phyloP scores from a whole-genome alignment of 768 basidiomycete genomes.

The Lactarius akahatsu region DNA sequence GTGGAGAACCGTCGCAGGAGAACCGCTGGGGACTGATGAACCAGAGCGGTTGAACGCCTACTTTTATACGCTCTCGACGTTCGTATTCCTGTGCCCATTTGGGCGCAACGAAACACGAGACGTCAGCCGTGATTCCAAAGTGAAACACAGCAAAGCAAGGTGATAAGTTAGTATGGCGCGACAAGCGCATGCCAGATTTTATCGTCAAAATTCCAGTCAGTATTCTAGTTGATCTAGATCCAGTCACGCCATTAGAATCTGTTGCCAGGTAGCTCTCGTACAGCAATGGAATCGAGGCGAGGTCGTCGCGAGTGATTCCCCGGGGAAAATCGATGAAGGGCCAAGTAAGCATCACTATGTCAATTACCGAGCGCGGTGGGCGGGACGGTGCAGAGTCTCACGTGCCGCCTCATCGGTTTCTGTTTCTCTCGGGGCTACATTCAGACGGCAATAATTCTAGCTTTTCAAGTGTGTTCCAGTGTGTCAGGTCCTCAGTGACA shows the following conservation, averaged over 20 bases:
- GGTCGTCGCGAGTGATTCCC: too few relatives aligned
- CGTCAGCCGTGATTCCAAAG: not conserved
- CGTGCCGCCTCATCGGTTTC: too few relatives aligned
- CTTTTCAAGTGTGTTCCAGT: too few relatives aligned
- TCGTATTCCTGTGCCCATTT: conserved; percentile 11
- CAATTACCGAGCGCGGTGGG: too few relatives aligned
- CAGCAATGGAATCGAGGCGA: too few relatives aligned
- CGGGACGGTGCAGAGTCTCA: too few relatives aligned
- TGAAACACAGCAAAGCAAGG: not conserved
- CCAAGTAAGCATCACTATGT: too few relatives aligned
- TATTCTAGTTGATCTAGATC: not conserved
- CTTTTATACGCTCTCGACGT: conserved; percentile 10
- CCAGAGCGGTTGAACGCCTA: not conserved
- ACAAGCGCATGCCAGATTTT: not conserved
- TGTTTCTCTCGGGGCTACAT: too few relatives aligned
- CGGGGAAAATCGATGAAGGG: too few relatives aligned
- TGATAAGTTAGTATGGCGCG: not conserved
- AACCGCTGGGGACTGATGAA: conserved; percentile 17
- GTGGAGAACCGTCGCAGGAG: conserved; percentile 6
- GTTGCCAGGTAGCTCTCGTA: too few relatives aligned
- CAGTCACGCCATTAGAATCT: not conserved
- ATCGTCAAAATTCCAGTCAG: not conserved
- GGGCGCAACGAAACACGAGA: not conserved
- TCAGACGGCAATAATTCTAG: too few relatives aligned
- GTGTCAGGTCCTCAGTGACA: too few relatives aligned